Percentiles rank a stretch among this genome's conserved stretches.
phyloP scores from a whole-genome alignment of 2,329 filamentous ascomycete species.

The Aspergillus viridinutans region DNA sequence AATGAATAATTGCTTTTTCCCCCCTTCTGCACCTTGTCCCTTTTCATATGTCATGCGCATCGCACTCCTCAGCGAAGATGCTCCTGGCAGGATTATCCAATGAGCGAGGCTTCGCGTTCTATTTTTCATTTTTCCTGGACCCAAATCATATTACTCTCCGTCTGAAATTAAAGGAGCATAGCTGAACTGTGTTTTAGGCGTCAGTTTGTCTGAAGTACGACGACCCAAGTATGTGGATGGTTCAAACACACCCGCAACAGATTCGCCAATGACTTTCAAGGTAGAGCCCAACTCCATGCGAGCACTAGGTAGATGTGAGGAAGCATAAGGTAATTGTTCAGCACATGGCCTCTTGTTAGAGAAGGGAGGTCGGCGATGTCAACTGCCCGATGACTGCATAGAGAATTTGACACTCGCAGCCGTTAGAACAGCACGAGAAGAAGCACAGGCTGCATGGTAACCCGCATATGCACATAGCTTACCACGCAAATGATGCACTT shows the following conservation, averaged over 20 bases:
- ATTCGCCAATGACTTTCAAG: background rate
- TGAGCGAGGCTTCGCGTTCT: background rate
- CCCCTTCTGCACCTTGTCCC: background rate
- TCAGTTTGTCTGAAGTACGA: background rate
- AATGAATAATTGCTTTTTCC: background rate
- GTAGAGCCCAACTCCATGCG: background rate
- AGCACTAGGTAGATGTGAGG: background rate
- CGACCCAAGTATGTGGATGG: background rate
- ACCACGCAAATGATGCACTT: background rate
- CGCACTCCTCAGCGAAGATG: background rate
- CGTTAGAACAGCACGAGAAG: background rate
- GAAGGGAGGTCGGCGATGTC: background rate
- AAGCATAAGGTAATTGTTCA: background rate
- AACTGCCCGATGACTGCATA: background rate
- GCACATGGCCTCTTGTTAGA: background rate
- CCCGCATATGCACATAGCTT: background rate
- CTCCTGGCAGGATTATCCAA: background rate
- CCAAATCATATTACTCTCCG: background rate
- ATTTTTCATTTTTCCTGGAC: background rate
- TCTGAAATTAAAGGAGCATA: background rate
- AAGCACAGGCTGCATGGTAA: background rate
- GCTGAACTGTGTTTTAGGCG: background rate
- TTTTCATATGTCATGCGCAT: background rate
- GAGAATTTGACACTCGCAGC: background rate
- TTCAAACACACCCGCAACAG: background rate